Conservation (phyloP, 768 basidiomycete species). For the Artomyces pyxidatus region DNA sequence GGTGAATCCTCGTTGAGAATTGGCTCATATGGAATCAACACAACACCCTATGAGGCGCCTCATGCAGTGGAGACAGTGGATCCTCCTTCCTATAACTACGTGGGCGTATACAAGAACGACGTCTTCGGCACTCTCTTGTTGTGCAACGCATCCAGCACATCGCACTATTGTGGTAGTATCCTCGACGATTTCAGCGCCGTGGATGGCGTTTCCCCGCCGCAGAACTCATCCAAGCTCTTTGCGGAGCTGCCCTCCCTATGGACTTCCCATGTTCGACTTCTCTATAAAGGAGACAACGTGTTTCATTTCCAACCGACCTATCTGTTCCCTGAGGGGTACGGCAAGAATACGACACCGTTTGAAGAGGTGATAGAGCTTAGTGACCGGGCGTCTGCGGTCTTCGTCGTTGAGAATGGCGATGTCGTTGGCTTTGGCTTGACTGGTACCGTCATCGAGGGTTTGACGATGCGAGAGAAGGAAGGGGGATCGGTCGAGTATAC, state of each 20-base stretch:
- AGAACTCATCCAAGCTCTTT: background rate
- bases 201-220: background rate
- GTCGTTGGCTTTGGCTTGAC: background rate
- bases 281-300: background rate
- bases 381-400: background rate
- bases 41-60: background rate
- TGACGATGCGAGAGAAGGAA: background rate
- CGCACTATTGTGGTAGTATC: slow-evolving; percentile 2
- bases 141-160: slow-evolving; percentile 1
- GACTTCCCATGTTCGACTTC: background rate
- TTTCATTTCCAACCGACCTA: background rate
- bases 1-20: background rate
- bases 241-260: background rate
- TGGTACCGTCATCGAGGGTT: background rate
- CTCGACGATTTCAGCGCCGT: slow-evolving; percentile 1
- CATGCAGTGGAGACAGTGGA: background rate
- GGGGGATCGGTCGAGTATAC: background rate
- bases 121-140: slow-evolving; percentile 2
- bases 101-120: background rate
- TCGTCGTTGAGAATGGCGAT: background rate
- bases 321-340: slow-evolving; percentile 8
- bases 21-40: no score
- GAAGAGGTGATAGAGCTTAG: background rate
- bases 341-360: slow-evolving; percentile 6
- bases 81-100: background rate